Evolutionary conservation across 202 grass and related monocot genomes (phyloP).

Genomic region (Tripidium arundinaceum): DNA sequence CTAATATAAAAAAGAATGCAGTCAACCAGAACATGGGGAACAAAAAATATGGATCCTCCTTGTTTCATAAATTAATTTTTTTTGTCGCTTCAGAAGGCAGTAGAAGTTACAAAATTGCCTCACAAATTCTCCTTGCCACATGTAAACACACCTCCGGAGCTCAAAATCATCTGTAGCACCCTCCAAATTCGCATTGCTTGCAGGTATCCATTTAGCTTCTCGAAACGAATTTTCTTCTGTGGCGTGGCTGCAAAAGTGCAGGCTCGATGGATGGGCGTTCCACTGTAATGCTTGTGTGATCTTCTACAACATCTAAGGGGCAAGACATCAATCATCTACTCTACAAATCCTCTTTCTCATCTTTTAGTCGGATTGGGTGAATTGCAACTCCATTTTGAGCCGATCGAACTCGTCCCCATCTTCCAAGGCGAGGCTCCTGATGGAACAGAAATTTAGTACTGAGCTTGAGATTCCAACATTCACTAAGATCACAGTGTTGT

Average conservation of each 20-base stretch:
- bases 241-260: not conserved
- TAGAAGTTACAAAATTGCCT: not conserved
- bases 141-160: not conserved
- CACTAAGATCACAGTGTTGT: not conserved
- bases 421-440: slow-evolving; percentile 84
- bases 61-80: not conserved
- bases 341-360: slow-evolving; percentile 32
- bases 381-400: slow-evolving; percentile 77
- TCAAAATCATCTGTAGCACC: not conserved
- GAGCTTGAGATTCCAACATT: not conserved
- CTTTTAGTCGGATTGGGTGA: slow-evolving; percentile 56
- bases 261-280: not conserved
- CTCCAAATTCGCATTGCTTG: not conserved
- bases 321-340: not conserved
- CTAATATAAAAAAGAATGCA: not conserved
- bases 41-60: not conserved
- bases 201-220: not conserved
- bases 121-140: not conserved
- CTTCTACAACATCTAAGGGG: no score
- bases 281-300: not conserved
- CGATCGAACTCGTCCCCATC: slow-evolving; percentile 50
- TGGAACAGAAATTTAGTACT: not conserved
- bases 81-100: not conserved
- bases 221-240: not conserved
- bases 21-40: not conserved